Percentiles rank a stretch among this genome's conserved stretches.
Conservation (phyloP, 106 monocot species). For the Dendrobium officinale region DNA sequence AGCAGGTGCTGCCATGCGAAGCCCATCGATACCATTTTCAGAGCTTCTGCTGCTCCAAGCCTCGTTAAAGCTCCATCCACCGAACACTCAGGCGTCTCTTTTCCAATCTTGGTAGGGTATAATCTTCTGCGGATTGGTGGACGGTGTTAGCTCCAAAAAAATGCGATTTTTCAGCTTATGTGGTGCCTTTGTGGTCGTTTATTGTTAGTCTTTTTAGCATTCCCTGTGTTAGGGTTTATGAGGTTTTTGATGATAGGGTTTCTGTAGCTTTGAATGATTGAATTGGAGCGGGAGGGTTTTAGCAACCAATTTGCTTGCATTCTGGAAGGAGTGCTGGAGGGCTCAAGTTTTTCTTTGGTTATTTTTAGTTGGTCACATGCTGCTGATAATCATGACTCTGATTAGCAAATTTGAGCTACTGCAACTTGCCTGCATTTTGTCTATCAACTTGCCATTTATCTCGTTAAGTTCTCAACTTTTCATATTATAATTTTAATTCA, state of each 20-base stretch:
- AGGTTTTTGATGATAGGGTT: background rate
- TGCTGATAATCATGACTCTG: background rate
- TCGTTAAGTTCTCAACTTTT: background rate
- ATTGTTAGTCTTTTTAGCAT: background rate
- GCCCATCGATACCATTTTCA: background rate
- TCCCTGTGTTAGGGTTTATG: slow-evolving; percentile 2
- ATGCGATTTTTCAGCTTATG: background rate
- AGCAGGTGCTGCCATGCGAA: background rate
- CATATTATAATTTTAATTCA: background rate
- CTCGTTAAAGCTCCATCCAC: background rate
- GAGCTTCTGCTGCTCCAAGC: background rate
- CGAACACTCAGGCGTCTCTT: background rate
- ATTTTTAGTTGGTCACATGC: background rate
- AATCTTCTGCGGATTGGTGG: background rate
- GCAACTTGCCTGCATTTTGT: background rate
- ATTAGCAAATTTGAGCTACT: background rate
- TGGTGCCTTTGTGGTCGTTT: background rate
- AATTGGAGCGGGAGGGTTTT: background rate
- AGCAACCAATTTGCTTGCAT: background rate
- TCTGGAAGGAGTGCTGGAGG: background rate
- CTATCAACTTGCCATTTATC: background rate
- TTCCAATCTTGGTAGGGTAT: slow-evolving; percentile 2
- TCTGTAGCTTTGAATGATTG: background rate
- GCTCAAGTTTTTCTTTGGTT: background rate
- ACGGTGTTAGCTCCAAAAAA: background rate